Percentiles rank a stretch among this genome's conserved stretches.
phyloP scores from a whole-genome alignment of 2,329 filamentous ascomycete genomes.

The Nemania sp. region DNA sequence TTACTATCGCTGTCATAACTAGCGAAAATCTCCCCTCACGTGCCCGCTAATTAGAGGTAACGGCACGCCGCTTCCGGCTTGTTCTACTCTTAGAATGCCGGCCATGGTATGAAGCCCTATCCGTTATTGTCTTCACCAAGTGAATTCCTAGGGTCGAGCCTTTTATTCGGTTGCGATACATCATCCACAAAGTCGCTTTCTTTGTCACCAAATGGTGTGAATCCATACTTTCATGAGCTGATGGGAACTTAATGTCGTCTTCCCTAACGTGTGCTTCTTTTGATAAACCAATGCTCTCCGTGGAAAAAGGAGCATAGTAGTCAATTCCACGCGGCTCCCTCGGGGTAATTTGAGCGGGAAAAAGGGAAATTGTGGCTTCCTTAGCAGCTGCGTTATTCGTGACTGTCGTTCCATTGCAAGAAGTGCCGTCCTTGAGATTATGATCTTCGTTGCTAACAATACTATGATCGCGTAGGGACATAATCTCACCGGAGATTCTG shows the following conservation, averaged over 20 bases:
- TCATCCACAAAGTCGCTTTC: neutral
- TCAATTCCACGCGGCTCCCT: no score
- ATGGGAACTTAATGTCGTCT: neutral
- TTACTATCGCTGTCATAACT: neutral
- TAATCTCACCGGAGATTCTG: neutral
- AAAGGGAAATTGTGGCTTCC: no score
- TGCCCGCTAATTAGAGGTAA: neutral
- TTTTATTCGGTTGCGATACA: neutral
- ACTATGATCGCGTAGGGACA: neutral
- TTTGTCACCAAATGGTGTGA: neutral
- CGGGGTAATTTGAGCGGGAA: no score
- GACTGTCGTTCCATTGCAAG: neutral
- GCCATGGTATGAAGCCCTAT: neutral
- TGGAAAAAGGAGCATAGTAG: neutral
- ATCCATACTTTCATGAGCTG: neutral
- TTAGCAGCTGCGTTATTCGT: no score
- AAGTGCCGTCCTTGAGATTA: neutral
- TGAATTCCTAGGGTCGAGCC: neutral
- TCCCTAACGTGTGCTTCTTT: neutral
- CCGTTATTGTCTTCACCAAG: neutral
- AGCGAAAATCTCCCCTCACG: neutral
- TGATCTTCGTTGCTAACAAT: neutral
- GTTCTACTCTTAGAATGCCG: neutral
- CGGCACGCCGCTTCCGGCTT: neutral
- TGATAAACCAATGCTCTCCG: neutral